phyloP scores from a whole-genome alignment of 2,329 filamentous ascomycete genomes.

The Penicillium frequentans region DNA sequence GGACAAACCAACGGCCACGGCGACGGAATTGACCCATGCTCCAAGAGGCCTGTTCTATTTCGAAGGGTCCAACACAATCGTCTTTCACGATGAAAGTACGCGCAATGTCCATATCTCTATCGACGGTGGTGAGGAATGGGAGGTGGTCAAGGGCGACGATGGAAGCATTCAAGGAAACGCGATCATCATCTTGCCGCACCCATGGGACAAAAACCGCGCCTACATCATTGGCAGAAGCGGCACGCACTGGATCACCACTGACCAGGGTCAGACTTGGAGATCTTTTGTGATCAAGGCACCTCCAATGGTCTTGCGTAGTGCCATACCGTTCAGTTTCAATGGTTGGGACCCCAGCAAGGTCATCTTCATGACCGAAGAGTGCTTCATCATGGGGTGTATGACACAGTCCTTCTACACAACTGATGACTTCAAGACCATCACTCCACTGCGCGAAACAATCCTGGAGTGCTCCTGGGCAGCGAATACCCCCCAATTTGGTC shows the following conservation, averaged over 20 bases:
- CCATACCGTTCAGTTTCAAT: slow-evolving; percentile 69
- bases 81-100: slow-evolving; percentile 68
- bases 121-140: slow-evolving; percentile 80
- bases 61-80: slow-evolving; percentile 77
- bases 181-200: slow-evolving; percentile 69
- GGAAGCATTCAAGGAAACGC: slow-evolving; percentile 52
- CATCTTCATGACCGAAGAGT: slow-evolving; percentile 76
- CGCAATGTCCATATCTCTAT: slow-evolving; percentile 73
- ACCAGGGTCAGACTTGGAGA: slow-evolving; percentile 80
- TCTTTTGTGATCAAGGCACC: slow-evolving; percentile 65
- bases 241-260: slow-evolving; percentile 78
- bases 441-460: slow-evolving; percentile 66
- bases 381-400: slow-evolving; percentile 63
- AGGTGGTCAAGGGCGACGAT: slow-evolving; percentile 61
- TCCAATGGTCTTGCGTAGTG: slow-evolving; percentile 50
- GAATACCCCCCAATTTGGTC: slow-evolving; percentile 65
- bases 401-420: slow-evolving; percentile 71
- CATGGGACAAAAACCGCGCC: slow-evolving; percentile 74
- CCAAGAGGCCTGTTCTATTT: slow-evolving; percentile 82
- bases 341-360: slow-evolving; percentile 80
- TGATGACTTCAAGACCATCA: slow-evolving; percentile 74
- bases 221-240: slow-evolving; percentile 71
- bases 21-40: slow-evolving; percentile 64
- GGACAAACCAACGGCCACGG: slow-evolving; percentile 65
- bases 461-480: slow-evolving; percentile 87